Base-by-base conservation (phyloP, 768 basidiomycete genomes). In the Neoboletus magnificus region DNA sequence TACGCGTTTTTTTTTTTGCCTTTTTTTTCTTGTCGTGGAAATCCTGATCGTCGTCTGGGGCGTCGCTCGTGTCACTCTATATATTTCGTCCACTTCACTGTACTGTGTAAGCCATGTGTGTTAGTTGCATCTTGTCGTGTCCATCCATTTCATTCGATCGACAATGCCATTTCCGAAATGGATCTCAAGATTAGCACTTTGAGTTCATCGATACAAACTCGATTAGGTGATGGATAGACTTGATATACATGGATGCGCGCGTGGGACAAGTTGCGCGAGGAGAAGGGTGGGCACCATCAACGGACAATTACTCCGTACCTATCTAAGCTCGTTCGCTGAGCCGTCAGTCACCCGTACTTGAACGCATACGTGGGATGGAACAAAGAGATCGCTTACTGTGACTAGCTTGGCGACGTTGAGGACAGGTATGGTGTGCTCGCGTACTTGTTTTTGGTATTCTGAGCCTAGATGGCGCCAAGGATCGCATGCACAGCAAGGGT, bases 401-500 rank as follows among this genome's bases (percentile, higher is more conserved):
- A 51, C 23, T 33, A 20, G 30, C 35, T 50, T 30, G 41, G 30
- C 11, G 30, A 12, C 11, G 30, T 32, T 11, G 3, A 30, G 30
- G 10, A 30, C 11, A 49, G 20, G 78, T 72, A 48, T 77, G 61
- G 50, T 61, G 8, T 41, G 44, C 52, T 63, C 71, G 56, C 74
- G 71, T 22, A 79, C 75, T 60, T 79, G 71, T 48, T 75, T 73
- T 56, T 72, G 66, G 59, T 79, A 79, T 52, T 73, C 66, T n/a
- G 3, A 56, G 8, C 44, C 51, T 44, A 18, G 15, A 42, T 15
- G 8, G 25, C 42, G 6, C 35, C 44, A 11, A 27, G n/a, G 30
- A 7, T 30, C 6, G 16, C 1, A 16, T 20, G 2, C 15, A 42
- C 32, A 32, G 13, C n/a, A 23, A 16, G 23, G 16, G 20, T 42